A percentile compares a stretch with the other conserved stretches of the same genome.
These are phyloP conservation scores for Solanum etuberosum DNA, from an alignment of 257 asterid genomes.

Conservation along the genomic window DNA sequence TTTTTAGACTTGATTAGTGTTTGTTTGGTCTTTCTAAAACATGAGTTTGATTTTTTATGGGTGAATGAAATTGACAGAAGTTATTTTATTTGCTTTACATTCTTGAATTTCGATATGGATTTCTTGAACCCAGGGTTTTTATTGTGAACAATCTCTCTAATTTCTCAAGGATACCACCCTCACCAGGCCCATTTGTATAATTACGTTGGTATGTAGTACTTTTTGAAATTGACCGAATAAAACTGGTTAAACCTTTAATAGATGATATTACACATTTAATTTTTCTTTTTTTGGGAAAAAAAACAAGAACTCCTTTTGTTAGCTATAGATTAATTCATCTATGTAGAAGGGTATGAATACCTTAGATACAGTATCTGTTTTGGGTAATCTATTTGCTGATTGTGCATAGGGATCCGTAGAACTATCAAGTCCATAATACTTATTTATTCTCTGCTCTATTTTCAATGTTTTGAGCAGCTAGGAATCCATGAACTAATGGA, in stretches of 20 bases:
- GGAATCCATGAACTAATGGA: constrained; percentile 57
- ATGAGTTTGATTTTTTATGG: not conserved
- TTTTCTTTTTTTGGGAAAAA: not conserved
- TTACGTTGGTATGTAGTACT: not conserved
- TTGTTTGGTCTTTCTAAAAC: not conserved
- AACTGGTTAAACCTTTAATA: not conserved
- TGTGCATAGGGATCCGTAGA: not conserved
- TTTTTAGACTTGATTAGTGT: not conserved
- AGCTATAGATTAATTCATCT: not conserved
- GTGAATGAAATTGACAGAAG: not conserved
- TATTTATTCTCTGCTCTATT: not conserved
- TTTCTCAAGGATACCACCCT: not conserved
- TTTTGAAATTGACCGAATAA: not conserved
- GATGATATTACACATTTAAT: not conserved
- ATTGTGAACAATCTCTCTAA: not conserved
- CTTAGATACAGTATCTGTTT: not conserved
- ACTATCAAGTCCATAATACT: not conserved
- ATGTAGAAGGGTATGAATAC: not conserved
- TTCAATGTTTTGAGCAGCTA: constrained; percentile 3
- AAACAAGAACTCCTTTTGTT: not conserved
- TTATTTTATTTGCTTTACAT: not conserved
- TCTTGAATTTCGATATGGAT: not conserved
- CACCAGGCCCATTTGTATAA: not conserved
- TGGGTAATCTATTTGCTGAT: not conserved
- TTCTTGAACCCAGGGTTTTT: not conserved